Evolutionary conservation across 345 rosid species (phyloP), one percentile per base, ranked within the genome.

Genomic region (Dipteronia dyeriana): DNA sequence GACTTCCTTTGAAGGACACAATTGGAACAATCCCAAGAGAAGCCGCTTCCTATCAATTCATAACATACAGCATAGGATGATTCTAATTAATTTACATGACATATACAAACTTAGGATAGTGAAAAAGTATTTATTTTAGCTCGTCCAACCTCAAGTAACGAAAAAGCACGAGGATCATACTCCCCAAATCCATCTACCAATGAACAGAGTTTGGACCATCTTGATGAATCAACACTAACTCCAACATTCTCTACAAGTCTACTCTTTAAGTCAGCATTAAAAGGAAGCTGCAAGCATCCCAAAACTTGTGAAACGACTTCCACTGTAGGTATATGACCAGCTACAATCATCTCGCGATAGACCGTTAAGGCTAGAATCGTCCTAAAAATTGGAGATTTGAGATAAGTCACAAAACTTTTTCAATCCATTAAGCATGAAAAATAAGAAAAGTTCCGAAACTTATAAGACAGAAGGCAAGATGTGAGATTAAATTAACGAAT

Each of bases 111-210:
- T 9, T 60, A 60, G 51, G 73, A 80, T 69, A 16, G 74, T 14
- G n/a, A n/a, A 67, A 73, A 71, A 59, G 57, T 39, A 72, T 53
- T 63, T 51, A 17, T 7, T 67, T 81, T 76, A 73, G 67, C 65
- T 59, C 78, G 19, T 20, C 85, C 71, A 71, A 94, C 98, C 98
- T 91, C 97, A 74, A 92, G 91, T 73, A 92, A 73, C 51, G 97
- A 92, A 74, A 94, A 91, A 74, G 99, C 96, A 81, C 98, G 86
- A 78, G 99, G 93, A 79, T 95, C 99, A 70, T 90, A 95, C 85
- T 95, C 98, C 79, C 92, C 99, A 85, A 93, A 95, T 78, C 98
- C 98, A 77, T 95, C 99, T 4, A 95, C 84, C 71, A 93, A 76
- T 25, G 97, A 89, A 81, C 85, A 82, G 41, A 91, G 87, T 75